Evolutionary conservation across 176 grass and related monocot species (phyloP).

Genomic region (Stipa capillata): DNA sequence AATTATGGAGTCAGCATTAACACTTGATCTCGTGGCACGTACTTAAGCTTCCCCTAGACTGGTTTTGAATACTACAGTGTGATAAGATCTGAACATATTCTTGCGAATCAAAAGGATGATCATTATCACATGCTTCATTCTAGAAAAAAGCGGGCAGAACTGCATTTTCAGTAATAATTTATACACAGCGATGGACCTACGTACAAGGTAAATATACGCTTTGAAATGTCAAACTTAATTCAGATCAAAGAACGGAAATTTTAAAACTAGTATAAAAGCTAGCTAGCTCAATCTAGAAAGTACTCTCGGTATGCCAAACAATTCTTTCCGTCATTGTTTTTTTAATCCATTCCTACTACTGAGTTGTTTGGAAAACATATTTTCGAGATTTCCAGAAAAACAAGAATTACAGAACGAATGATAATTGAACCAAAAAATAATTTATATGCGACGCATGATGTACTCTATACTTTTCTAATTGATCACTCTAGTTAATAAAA

Average conservation of each 20-base stretch:
- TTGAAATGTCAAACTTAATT: neutral
- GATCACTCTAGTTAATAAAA: neutral
- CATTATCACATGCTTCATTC: constrained; percentile 26
- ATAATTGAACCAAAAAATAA: neutral
- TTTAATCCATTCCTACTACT: neutral
- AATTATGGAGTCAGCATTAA: neutral
- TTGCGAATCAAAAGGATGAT: neutral
- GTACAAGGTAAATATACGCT: neutral
- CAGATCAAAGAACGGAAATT: neutral
- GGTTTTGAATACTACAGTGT: neutral
- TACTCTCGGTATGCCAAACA: neutral
- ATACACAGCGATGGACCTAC: neutral
- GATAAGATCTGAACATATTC: neutral
- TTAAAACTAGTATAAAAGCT: neutral
- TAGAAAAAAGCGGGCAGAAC: neutral
- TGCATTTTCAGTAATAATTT: neutral
- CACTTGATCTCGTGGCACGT: neutral
- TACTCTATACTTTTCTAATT: neutral
- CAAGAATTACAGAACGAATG: neutral
- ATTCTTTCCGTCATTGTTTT: neutral
- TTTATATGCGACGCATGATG: neutral
- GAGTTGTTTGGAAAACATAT: neutral
- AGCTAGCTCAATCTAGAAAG: neutral
- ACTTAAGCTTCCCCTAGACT: neutral
- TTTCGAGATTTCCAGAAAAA: neutral